A percentile compares a stretch with the other conserved stretches of the same genome.
Conservation (phyloP, 192 early-diverging fungal species). For the Dissophora globulifera region DNA sequence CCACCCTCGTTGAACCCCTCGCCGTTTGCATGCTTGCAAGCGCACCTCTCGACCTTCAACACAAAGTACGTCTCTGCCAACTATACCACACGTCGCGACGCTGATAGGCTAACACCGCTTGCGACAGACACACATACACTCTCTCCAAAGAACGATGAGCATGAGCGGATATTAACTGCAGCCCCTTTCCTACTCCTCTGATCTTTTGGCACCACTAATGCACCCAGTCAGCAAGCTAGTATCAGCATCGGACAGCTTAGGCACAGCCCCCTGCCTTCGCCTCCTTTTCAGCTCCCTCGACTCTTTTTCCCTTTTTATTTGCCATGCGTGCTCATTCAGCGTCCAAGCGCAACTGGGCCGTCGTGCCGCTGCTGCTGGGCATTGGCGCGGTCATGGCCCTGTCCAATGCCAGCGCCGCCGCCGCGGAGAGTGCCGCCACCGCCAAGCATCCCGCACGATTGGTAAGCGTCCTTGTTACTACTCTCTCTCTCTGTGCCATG, state of each 20-base stretch:
- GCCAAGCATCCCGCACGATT: conserved; percentile 1
- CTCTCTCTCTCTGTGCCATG: background rate
- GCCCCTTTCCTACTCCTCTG: no score
- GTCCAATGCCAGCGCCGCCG: conserved; percentile 1
- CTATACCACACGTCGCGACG: no score
- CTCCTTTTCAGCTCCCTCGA: background rate
- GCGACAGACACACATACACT: no score
- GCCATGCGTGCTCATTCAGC: conserved; percentile 20
- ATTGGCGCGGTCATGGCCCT: conserved; percentile 21
- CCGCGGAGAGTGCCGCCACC: background rate
- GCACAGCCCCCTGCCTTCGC: no score
- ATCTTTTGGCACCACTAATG: no score
- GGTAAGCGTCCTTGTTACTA: conserved; percentile 7
- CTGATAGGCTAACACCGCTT: no score
- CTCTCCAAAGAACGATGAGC: no score
- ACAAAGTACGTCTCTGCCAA: no score
- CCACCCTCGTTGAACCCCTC: background rate
- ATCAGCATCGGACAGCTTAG: no score
- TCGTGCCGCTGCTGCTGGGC: conserved; percentile 25
- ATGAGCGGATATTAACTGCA: no score
- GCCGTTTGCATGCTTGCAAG: background rate
- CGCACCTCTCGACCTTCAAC: background rate
- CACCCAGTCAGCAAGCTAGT: no score
- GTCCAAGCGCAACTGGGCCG: conserved; percentile 11
- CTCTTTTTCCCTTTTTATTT: background rate